phyloP scores from a whole-genome alignment of 805 yeast genomes.

The Metschnikowia similis region DNA sequence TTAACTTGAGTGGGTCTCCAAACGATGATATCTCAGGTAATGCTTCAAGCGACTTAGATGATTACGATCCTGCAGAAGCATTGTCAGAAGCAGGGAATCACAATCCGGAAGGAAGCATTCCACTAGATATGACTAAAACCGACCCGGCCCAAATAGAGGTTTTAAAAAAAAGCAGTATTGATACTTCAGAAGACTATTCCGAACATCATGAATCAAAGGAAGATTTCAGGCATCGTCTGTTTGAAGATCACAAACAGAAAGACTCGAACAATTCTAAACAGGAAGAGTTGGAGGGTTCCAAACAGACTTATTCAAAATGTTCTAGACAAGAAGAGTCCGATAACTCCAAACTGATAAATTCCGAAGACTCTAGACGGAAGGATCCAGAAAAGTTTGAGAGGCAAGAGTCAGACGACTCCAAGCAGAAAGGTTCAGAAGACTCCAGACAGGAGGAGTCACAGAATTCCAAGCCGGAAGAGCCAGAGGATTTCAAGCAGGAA shows the following conservation, averaged over 20 bases:
- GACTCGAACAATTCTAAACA: no score
- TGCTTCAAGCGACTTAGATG: not conserved
- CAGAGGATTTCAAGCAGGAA: no score
- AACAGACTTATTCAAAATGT: no score
- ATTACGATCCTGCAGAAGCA: conserved; percentile 2
- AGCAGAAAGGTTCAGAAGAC: not conserved
- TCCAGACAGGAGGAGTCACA: no score
- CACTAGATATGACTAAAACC: not conserved
- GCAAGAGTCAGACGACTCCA: no score
- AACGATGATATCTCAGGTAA: not conserved
- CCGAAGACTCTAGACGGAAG: not conserved
- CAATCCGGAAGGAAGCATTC: not conserved
- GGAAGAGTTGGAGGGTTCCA: no score
- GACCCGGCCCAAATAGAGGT: not conserved
- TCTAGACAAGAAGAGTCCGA: no score
- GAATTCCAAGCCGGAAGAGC: no score
- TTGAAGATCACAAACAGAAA: no score
- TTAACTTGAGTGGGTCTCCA: not conserved
- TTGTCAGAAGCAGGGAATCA: not conserved
- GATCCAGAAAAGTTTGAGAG: no score
- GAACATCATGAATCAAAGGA: not conserved
- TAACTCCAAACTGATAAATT: not conserved
- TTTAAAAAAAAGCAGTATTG: not conserved
- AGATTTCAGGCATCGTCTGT: no score
- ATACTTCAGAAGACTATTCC: no score